Percentiles rank a stretch among this genome's conserved stretches.
Conservation (phyloP, 225 moss, liverwort and hornwort genomes). For the Takakia lepidozioides region DNA sequence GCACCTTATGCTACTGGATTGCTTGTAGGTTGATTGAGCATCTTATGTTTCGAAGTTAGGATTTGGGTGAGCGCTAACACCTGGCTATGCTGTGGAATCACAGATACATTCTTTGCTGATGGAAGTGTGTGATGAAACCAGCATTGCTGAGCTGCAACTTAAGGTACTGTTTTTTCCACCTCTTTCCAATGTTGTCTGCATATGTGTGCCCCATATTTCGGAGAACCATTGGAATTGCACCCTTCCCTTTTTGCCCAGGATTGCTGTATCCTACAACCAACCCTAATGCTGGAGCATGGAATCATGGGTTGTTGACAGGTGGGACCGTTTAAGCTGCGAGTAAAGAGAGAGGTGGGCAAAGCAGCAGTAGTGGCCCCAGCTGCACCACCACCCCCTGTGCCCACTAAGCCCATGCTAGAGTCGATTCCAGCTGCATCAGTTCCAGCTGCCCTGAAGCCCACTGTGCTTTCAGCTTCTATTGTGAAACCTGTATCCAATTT, state of each 20-base stretch:
- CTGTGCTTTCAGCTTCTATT: constrained; percentile 44
- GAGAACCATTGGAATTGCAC: too few relatives aligned
- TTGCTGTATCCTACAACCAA: too few relatives aligned
- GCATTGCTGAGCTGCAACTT: constrained; percentile 45
- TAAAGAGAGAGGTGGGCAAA: constrained; percentile 73
- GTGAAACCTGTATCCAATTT: constrained; percentile 77
- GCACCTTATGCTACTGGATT: not conserved
- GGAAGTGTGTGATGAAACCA: constrained; percentile 55
- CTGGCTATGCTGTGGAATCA: not conserved
- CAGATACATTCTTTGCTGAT: constrained; percentile 49
- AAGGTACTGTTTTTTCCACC: constrained; percentile 23
- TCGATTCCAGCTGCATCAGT: constrained; percentile 17
- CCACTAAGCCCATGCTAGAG: constrained; percentile 74
- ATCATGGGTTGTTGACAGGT: constrained; percentile 35
- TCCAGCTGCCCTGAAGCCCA: constrained; percentile 37
- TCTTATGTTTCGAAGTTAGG: too few relatives aligned
- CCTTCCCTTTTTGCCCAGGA: too few relatives aligned
- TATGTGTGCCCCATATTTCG: too few relatives aligned
- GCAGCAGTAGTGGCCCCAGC: constrained; percentile 29
- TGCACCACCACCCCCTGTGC: constrained; percentile 26
- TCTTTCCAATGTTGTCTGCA: too few relatives aligned
- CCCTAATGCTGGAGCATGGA: too few relatives aligned
- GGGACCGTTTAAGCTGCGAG: constrained; percentile 66
- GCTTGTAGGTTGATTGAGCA: too few relatives aligned
- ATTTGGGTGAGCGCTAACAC: not conserved